Evolutionary conservation across 2,329 filamentous ascomycete species (phyloP), one percentile per base, ranked within the genome.

Genomic region (Lasiodiplodia sp.): DNA sequence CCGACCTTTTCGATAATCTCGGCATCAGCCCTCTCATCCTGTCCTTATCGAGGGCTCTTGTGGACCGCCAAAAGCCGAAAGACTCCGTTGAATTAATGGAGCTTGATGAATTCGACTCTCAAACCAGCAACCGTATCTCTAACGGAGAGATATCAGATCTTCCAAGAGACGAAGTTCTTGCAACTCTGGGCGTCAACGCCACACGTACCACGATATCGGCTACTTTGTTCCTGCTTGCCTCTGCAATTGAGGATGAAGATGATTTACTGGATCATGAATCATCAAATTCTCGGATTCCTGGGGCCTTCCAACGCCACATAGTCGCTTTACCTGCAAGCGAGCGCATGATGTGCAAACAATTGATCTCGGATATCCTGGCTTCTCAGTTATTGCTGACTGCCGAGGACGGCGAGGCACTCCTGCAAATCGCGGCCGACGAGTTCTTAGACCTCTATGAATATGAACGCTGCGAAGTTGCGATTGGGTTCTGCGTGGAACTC

Each of bases 391-490:
- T 66, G 5, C 66, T 82, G 4, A 68, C 63, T 21, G 49, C 71
- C 3, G 64, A 70, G n/a, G 81, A 83, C 62, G 76, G 82, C 16
- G 79, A 84, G 25, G 75, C 73, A 4, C 72, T 88, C 6, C 75
- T 88, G 14, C 81, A 83, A 64, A 77, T 82, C 69, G 73, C 87
- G 47, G 85, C 80, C 65, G 79, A 79, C 37, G 38, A 64, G 18
- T 81, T 86, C 52, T 76, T 89, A 3, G 78, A 80, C 58, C 81
- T 84, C 3, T 87, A 88, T 69, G 85, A 88, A 34, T 91, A 91
- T 73, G 88, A 90, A 68, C 88, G 89, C 71, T 95, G 91, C 70
- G 94, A 97, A 79, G 87, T 90, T 23, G 88, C 91, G 4, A 82
- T 93, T 60, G 86, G 86, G 55, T 82, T 90, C 21, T 91, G 89